Percentiles rank a stretch among this genome's conserved stretches.
Conservation (phyloP, 352 stramenopile genomes). For the Peronospora belbahrii region DNA sequence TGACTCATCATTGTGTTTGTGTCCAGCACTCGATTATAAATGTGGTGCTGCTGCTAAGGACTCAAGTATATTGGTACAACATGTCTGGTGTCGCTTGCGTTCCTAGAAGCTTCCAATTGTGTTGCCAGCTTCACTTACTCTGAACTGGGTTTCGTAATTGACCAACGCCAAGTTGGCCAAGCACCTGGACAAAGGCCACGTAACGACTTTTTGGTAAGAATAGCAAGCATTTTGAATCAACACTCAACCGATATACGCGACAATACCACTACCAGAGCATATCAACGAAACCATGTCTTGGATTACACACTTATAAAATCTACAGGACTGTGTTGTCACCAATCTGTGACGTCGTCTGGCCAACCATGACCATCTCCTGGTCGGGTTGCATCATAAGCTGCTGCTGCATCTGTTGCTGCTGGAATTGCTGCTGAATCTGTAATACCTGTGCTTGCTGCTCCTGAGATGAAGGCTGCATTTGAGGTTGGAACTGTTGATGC, state of each 20-base stretch:
- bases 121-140: too few species aligned
- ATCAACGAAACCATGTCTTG: slow-evolving; percentile 13
- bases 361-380: slow-evolving; percentile 18
- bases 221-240: neutral
- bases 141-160: too few species aligned
- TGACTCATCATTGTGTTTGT: too few species aligned
- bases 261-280: neutral
- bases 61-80: too few species aligned
- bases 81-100: too few species aligned
- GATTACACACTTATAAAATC: slow-evolving; percentile 7
- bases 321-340: slow-evolving; percentile 27
- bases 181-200: neutral
- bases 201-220: slow-evolving; percentile 5
- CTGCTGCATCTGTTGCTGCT: slow-evolving; percentile 26
- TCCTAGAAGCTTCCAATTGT: too few species aligned
- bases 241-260: neutral
- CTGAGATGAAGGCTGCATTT: slow-evolving; percentile 9
- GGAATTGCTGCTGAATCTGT: slow-evolving; percentile 24
- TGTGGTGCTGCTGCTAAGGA: too few species aligned
- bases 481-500: slow-evolving; percentile 9
- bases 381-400: slow-evolving; percentile 27
- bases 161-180: too few species aligned
- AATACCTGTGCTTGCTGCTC: slow-evolving; percentile 18
- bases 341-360: slow-evolving; percentile 19
- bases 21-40: neutral